Evolutionary conservation across 1,284 basidiomycete species (phyloP).

Genomic region (Boletus semigastroideus): DNA sequence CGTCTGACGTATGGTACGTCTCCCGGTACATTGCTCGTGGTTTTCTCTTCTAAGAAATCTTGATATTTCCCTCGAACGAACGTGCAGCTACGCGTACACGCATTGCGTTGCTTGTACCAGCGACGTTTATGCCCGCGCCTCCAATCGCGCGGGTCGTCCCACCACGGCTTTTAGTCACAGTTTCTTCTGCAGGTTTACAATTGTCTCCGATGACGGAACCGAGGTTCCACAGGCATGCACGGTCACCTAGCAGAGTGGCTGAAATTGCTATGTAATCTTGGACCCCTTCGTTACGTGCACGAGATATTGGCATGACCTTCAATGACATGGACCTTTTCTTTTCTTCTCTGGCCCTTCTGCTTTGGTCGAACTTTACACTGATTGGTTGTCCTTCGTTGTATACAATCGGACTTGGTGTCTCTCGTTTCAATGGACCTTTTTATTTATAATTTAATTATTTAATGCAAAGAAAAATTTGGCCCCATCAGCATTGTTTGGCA

Average conservation of each 20-base stretch:
- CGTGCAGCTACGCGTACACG: background rate
- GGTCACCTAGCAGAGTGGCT: conserved; percentile 14
- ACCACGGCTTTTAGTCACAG: conserved; percentile 1
- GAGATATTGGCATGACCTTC: background rate
- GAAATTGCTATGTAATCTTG: conserved; percentile 14
- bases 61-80: background rate
- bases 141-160: background rate
- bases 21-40: too few species aligned
- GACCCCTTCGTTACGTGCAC: background rate
- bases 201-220: background rate
- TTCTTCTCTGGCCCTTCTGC: too few species aligned
- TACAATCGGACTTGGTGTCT: too few species aligned
- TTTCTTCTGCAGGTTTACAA: conserved; percentile 5
- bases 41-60: background rate
- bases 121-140: background rate
- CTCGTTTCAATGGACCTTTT: too few species aligned
- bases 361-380: too few species aligned
- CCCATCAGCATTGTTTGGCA: conserved; percentile 23
- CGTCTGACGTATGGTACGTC: conserved; percentile 9
- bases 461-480: too few species aligned
- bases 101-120: background rate
- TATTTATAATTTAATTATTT: too few species aligned
- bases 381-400: too few species aligned
- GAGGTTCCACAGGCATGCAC: conserved; percentile 4
- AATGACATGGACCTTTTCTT: too few species aligned